These are phyloP conservation scores for Raddia guianensis DNA, from an alignment of 176 grass and related monocot genomes.

Conservation along the genomic window DNA sequence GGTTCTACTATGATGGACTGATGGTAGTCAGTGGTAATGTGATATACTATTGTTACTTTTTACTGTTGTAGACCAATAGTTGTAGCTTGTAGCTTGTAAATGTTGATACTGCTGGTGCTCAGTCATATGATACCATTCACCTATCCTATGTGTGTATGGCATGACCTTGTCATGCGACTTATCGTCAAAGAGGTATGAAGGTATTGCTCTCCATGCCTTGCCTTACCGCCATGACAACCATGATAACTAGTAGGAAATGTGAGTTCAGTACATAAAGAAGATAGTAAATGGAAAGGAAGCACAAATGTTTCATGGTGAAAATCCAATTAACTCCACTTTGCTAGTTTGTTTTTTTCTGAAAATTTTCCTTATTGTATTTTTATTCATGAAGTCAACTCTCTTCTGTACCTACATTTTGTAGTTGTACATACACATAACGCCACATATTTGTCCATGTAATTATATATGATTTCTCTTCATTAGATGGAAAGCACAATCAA, in stretches of 20 bases:
- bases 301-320: neutral
- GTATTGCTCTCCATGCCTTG: too few species aligned
- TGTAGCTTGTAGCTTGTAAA: too few species aligned
- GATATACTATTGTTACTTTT: too few species aligned
- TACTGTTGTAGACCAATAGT: too few species aligned
- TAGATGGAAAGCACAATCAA: conserved; percentile 72
- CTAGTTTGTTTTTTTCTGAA: neutral
- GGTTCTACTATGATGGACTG: too few species aligned
- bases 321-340: neutral
- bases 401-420: neutral
- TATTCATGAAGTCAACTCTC: neutral
- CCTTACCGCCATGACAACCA: too few species aligned
- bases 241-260: neutral
- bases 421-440: neutral
- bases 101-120: too few species aligned
- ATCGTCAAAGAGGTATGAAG: too few species aligned
- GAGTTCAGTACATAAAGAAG: neutral
- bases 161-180: too few species aligned
- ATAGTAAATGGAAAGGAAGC: neutral
- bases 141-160: too few species aligned
- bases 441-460: conserved; percentile 18
- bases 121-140: too few species aligned
- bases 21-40: too few species aligned
- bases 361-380: neutral
- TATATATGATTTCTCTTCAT: conserved; percentile 5